A percentile compares a stretch with the other conserved stretches of the same genome.
These are phyloP conservation scores for Neotropicomus parvogracilis DNA, from an alignment of 1,284 basidiomycete species.

Conservation along the genomic window DNA sequence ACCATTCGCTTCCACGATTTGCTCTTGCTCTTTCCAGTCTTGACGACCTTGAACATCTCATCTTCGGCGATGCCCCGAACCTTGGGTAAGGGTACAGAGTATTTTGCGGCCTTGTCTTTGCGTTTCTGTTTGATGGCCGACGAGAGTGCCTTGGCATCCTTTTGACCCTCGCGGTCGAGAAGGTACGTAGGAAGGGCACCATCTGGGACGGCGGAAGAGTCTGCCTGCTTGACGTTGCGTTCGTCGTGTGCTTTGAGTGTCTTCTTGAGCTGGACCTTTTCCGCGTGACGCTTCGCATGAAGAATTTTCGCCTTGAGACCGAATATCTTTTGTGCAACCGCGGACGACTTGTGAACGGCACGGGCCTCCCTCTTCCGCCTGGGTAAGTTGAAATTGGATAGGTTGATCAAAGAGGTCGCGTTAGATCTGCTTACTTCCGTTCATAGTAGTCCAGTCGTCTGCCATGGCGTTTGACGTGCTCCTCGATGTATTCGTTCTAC, in stretches of 20 bases:
- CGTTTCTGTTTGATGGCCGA: constrained; percentile 97
- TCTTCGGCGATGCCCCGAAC: constrained; percentile 98
- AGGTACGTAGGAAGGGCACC: constrained; percentile 92
- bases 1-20: constrained; percentile 99
- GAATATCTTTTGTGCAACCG: constrained; percentile 89
- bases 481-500: constrained; percentile 89
- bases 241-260: constrained; percentile 99
- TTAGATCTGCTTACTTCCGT: constrained; percentile 59
- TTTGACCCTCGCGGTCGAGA: constrained; percentile 95
- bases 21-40: constrained; percentile 95
- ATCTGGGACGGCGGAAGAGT: constrained; percentile 77
- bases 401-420: constrained; percentile 1
- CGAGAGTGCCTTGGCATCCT: constrained; percentile 97
- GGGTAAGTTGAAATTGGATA: constrained; percentile 5
- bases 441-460: constrained; percentile 84
- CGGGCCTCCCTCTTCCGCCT: constrained; percentile 95
- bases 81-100: constrained; percentile 93
- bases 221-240: constrained; percentile 93
- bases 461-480: constrained; percentile 85
- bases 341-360: constrained; percentile 84
- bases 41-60: constrained; percentile 99
- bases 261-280: constrained; percentile 99
- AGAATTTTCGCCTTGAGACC: constrained; percentile 98
- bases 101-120: constrained; percentile 99
- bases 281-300: constrained; percentile 92